Percentiles rank a stretch among this genome's conserved stretches.
Evolutionary conservation across 352 stramenopile genomes (phyloP).

Genomic region (Lagenidium giganteum): DNA sequence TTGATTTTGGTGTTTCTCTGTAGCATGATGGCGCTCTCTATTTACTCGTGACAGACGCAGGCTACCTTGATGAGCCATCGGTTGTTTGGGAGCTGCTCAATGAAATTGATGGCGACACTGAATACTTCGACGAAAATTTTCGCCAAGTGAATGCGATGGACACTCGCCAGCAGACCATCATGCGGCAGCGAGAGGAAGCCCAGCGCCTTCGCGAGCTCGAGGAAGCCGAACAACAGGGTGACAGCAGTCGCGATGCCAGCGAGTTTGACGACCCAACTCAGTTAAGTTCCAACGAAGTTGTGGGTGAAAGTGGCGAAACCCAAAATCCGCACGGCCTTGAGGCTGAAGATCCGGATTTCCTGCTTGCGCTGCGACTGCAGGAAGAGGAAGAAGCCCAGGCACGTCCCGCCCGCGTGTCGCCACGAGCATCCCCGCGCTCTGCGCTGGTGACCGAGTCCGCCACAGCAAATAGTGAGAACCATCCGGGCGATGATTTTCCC

Average conservation of each 20-base stretch:
- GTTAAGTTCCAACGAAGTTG: too few species aligned
- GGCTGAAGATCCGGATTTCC: slow-evolving; percentile 69
- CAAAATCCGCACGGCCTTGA: too few species aligned
- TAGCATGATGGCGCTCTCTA: slow-evolving; percentile 91
- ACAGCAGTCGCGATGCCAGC: slow-evolving; percentile 4
- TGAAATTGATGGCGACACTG: slow-evolving; percentile 80
- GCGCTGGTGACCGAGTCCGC: slow-evolving; percentile 1
- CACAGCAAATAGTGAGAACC: background rate
- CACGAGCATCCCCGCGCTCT: slow-evolving; percentile 4
- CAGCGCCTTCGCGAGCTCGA: slow-evolving; percentile 16
- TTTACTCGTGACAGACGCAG: slow-evolving; percentile 95
- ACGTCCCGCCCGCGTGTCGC: slow-evolving; percentile 7
- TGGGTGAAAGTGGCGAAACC: too few species aligned
- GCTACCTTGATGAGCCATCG: slow-evolving; percentile 90
- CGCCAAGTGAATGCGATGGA: slow-evolving; percentile 53
- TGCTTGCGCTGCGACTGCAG: slow-evolving; percentile 68
- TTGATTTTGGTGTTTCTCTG: background rate
- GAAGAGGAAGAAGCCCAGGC: slow-evolving; percentile 63
- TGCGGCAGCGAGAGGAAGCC: slow-evolving; percentile 52
- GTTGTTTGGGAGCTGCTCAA: slow-evolving; percentile 96
- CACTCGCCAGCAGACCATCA: slow-evolving; percentile 62
- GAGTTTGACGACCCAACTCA: background rate
- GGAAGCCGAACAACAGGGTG: slow-evolving; percentile 2
- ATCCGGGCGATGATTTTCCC: slow-evolving; percentile 1
- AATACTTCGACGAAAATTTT: slow-evolving; percentile 74